These are phyloP conservation scores for Teratosphaeria pseudoeucalypti DNA, from an alignment of 2,329 filamentous ascomycete genomes.

Conservation along the genomic window DNA sequence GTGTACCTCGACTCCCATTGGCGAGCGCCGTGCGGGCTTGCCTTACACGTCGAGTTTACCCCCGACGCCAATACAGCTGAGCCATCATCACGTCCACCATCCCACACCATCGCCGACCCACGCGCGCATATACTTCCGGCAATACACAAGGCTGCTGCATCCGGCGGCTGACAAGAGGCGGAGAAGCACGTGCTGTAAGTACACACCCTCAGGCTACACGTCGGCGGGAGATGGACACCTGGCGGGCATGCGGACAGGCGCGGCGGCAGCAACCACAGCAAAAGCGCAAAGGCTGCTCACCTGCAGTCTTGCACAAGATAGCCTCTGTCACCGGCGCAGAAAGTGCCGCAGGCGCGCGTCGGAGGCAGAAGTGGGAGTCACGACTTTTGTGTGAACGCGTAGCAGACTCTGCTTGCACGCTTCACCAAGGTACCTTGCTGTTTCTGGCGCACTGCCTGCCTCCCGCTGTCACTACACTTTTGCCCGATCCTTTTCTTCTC, in stretches of 20 bases:
- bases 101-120: background rate
- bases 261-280: background rate
- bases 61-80: background rate
- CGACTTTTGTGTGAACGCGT: background rate
- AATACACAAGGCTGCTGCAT: background rate
- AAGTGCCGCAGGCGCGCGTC: background rate
- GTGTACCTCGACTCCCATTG: background rate
- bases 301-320: background rate
- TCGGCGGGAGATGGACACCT: background rate
- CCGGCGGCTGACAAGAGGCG: background rate
- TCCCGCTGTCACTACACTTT: background rate
- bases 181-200: background rate
- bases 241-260: background rate
- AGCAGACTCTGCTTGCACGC: background rate
- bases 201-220: background rate
- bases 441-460: background rate
- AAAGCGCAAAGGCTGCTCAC: background rate
- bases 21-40: background rate
- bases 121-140: background rate
- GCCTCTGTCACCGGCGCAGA: background rate
- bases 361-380: background rate
- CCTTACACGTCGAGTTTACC: background rate
- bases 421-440: background rate
- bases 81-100: background rate
- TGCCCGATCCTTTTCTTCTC: background rate